phyloP scores from a whole-genome alignment of 371 early-diverging fungal species.

The Actinomucor elegans region DNA sequence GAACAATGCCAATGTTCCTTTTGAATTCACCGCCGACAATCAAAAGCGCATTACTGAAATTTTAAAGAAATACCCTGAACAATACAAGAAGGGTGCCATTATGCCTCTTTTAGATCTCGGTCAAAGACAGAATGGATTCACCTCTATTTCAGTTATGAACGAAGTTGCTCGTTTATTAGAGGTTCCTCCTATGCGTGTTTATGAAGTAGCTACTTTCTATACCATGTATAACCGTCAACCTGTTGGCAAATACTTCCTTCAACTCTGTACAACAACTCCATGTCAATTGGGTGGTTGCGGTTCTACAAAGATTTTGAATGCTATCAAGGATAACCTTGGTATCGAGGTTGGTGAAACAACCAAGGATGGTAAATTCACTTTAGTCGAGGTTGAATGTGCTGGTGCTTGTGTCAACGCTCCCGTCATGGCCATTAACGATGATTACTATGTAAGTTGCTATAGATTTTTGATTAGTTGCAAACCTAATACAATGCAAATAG shows the following conservation, averaged over 20 bases:
- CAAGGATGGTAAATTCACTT: constrained; percentile 90
- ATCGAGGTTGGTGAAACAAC: constrained; percentile 96
- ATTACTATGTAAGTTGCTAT: constrained; percentile 91
- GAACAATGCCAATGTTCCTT: constrained; percentile 87
- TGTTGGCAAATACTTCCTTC: constrained; percentile 97
- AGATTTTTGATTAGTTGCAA: not conserved
- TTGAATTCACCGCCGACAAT: constrained; percentile 86
- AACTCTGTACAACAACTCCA: constrained; percentile 97
- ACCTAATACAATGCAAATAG: constrained; percentile 31
- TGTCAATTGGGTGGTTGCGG: constrained; percentile 92
- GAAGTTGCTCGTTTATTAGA: constrained; percentile 92
- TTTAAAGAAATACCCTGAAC: constrained; percentile 92
- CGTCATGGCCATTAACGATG: constrained; percentile 96
- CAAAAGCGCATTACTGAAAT: constrained; percentile 82
- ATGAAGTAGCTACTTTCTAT: constrained; percentile 99
- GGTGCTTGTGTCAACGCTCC: constrained; percentile 99
- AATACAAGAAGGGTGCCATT: constrained; percentile 97
- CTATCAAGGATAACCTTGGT: constrained; percentile 82
- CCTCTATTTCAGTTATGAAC: constrained; percentile 95
- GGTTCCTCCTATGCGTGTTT: constrained; percentile 98
- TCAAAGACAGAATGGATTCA: constrained; percentile 94
- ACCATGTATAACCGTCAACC: constrained; percentile 99
- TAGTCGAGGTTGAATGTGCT: constrained; percentile 98
- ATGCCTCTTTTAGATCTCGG: constrained; percentile 96
- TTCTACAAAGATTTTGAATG: constrained; percentile 84